Evolutionary conservation across 495 filamentous ascomycete species (phyloP).

Genomic region (Tetracladium marchalianum): DNA sequence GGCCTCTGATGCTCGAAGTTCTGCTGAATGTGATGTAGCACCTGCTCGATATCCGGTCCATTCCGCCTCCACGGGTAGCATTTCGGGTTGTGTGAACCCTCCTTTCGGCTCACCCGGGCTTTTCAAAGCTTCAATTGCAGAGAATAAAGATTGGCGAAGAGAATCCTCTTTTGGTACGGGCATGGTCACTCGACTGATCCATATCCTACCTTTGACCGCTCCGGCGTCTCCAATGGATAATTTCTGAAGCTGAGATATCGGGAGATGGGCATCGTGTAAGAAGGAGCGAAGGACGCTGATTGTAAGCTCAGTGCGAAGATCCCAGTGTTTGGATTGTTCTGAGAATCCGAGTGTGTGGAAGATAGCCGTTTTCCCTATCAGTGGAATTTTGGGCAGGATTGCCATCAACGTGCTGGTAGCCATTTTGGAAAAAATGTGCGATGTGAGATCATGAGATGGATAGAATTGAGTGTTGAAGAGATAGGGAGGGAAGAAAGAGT

Average conservation of each 20-base stretch:
- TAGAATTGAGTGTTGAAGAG: too few relatives aligned
- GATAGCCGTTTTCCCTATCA: constrained; percentile 57
- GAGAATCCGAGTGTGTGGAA: constrained; percentile 58
- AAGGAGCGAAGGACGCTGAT: constrained; percentile 60
- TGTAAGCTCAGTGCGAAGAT: constrained; percentile 66
- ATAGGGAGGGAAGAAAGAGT: too few relatives aligned
- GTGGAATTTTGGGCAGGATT: constrained; percentile 49
- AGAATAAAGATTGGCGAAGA: constrained; percentile 46
- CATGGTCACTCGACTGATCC: constrained; percentile 61
- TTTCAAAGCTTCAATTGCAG: constrained; percentile 55
- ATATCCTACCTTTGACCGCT: constrained; percentile 67
- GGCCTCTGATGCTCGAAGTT: constrained; percentile 52
- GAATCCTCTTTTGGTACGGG: constrained; percentile 40
- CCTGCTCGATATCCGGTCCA: constrained; percentile 70
- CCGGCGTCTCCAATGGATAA: constrained; percentile 44
- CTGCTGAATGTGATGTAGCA: constrained; percentile 41
- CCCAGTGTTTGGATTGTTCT: constrained; percentile 60
- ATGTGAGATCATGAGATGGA: too few relatives aligned
- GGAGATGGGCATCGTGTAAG: constrained; percentile 31
- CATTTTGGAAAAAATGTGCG: too few relatives aligned
- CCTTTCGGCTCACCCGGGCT: constrained; percentile 27
- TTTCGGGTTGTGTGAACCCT: constrained; percentile 39
- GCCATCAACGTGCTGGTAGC: constrained; percentile 19
- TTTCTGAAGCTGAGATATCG: constrained; percentile 56
- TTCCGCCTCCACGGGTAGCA: constrained; percentile 63